These are phyloP conservation scores for Megacollybia marginata DNA, from an alignment of 768 basidiomycete genomes.

Conservation along the genomic window DNA sequence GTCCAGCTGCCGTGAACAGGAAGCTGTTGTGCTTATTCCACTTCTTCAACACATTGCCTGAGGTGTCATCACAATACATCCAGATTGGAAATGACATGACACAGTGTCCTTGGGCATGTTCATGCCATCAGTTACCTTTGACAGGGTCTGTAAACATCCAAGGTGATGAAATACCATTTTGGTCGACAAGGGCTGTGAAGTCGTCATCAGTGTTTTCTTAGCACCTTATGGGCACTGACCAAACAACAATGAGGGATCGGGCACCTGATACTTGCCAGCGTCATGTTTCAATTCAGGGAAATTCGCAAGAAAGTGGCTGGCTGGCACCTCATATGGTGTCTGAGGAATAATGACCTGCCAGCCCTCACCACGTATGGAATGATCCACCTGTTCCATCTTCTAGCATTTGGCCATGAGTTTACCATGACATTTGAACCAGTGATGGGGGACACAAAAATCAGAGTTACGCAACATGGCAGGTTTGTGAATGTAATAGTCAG, in stretches of 20 bases:
- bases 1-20: no score
- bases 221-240: neutral
- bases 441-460: conserved; percentile 10
- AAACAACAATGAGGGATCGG: neutral
- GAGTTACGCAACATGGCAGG: conserved; percentile 14
- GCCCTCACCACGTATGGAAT: neutral
- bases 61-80: conserved; percentile 16
- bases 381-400: conserved; percentile 2
- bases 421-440: conserved; percentile 14
- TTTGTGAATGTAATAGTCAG: conserved; percentile 22
- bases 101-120: conserved; percentile 3
- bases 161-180: neutral
- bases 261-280: neutral
- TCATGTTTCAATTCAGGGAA: neutral
- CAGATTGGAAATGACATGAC: conserved; percentile 9
- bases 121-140: neutral
- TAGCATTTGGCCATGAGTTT: conserved; percentile 14
- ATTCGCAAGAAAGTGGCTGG: neutral
- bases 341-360: neutral
- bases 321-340: neutral
- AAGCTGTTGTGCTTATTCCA: no score
- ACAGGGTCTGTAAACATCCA: neutral
- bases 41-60: no score
- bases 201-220: neutral
- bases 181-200: neutral